These are phyloP conservation scores for Kurtzmaniella quercitrusa DNA, from an alignment of 1,139 yeast genomes.

Conservation along the genomic window DNA sequence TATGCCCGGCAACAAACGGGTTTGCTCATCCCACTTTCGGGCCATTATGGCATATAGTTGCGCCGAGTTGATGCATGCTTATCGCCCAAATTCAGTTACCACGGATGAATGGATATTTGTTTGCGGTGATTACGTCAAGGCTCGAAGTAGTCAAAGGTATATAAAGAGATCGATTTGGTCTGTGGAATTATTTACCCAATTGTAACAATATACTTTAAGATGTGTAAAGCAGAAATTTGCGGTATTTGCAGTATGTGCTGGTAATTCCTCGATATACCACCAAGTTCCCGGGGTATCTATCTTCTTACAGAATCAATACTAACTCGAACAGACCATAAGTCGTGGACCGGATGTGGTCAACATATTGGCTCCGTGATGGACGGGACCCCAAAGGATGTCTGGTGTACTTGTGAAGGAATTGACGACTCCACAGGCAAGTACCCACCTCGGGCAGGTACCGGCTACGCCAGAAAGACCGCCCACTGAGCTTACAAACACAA, in stretches of 20 bases:
- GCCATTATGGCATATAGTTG: background rate
- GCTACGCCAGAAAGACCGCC: constrained; percentile 24
- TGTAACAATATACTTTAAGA: constrained; percentile 8
- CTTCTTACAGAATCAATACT: constrained; percentile 8
- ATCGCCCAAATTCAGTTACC: background rate
- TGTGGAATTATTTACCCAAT: background rate
- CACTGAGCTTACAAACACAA: background rate
- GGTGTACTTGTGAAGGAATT: constrained; percentile 38
- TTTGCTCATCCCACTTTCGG: background rate
- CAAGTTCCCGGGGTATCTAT: no score
- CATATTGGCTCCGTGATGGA: constrained; percentile 32
- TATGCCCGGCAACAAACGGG: background rate
- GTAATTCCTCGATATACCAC: no score
- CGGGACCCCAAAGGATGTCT: constrained; percentile 26
- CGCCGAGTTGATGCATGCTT: background rate
- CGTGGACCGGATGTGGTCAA: constrained; percentile 37
- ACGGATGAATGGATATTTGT: background rate
- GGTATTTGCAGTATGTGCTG: constrained; percentile 29
- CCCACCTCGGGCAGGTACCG: constrained; percentile 45
- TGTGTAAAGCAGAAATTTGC: constrained; percentile 36
- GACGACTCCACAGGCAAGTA: constrained; percentile 21
- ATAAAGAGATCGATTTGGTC: background rate
- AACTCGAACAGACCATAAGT: constrained; percentile 22
- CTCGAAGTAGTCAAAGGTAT: background rate
- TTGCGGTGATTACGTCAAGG: background rate